Conservation (phyloP, 139 green algal genomes). For the Monoraphidium neglectum region DNA sequence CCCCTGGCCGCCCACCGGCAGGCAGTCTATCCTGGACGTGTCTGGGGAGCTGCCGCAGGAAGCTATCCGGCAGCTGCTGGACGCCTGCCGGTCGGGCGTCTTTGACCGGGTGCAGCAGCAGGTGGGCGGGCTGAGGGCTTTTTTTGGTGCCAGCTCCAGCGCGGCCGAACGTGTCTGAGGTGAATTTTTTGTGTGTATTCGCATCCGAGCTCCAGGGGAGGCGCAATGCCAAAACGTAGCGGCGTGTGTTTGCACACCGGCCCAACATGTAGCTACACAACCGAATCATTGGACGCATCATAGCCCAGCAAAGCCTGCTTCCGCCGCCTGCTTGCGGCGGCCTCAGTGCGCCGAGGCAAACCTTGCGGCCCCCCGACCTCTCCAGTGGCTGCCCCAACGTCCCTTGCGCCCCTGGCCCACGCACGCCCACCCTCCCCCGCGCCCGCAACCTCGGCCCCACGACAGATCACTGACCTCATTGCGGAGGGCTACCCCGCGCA, state of each 20-base stretch:
- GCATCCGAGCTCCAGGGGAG: no score
- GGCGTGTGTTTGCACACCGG: neutral
- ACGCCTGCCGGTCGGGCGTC: constrained; percentile 26
- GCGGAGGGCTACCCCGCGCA: constrained; percentile 76
- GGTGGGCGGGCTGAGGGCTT: neutral
- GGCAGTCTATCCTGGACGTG: constrained; percentile 55
- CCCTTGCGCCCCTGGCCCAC: neutral
- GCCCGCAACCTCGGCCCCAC: no score
- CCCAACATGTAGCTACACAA: neutral
- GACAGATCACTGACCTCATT: constrained; percentile 63
- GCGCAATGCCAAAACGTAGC: no score
- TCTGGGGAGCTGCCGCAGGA: constrained; percentile 52
- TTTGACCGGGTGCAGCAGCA: constrained; percentile 48
- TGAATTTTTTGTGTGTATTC: no score
- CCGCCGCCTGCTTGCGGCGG: no score
- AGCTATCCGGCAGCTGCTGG: constrained; percentile 40
- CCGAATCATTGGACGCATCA: neutral
- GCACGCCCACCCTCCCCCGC: neutral
- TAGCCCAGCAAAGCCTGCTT: no score
- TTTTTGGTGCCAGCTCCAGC: neutral
- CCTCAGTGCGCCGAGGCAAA: no score
- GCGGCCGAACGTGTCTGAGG: no score
- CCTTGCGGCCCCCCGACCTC: no score
- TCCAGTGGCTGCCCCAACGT: neutral
- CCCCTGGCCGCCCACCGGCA: constrained; percentile 11